These are phyloP conservation scores for Biscogniauxia marginata DNA, from an alignment of 2,329 filamentous ascomycete genomes.

Conservation along the genomic window DNA sequence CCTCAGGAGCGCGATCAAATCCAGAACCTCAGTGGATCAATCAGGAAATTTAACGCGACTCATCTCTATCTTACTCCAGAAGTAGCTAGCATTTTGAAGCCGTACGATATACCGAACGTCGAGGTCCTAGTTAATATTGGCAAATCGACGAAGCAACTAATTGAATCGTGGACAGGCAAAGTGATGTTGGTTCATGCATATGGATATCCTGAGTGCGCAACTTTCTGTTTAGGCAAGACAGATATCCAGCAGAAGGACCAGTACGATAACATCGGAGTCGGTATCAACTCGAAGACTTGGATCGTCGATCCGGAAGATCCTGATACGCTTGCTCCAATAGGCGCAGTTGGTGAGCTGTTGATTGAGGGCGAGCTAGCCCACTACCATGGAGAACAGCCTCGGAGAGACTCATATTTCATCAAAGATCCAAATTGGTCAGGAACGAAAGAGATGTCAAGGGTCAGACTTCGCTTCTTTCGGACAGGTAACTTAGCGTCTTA, in stretches of 20 bases:
- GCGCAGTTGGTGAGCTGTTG: slow-evolving; percentile 3
- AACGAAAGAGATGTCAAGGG: not conserved
- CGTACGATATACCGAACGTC: slow-evolving; percentile 18
- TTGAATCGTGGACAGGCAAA: not conserved
- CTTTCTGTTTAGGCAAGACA: not conserved
- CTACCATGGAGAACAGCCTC: not conserved
- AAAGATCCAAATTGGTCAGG: not conserved
- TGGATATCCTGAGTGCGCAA: not conserved
- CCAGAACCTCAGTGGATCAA: slow-evolving; percentile 15
- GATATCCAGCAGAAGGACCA: not conserved
- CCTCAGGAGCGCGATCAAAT: slow-evolving; percentile 36
- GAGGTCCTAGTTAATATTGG: slow-evolving; percentile 21
- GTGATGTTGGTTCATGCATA: not conserved
- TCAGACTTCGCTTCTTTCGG: not conserved
- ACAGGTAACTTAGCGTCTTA: slow-evolving; percentile 1
- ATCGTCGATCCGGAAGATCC: not conserved
- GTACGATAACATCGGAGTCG: not conserved
- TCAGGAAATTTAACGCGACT: not conserved
- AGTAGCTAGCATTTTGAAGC: not conserved
- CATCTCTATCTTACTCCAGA: not conserved
- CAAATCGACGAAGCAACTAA: not conserved
- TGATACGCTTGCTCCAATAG: not conserved
- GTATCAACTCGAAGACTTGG: not conserved
- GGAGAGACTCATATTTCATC: not conserved
- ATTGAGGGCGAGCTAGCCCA: not conserved